These are phyloP conservation scores for Yamadazyma dushanensis DNA, from an alignment of 1,139 yeast genomes.

Conservation along the genomic window DNA sequence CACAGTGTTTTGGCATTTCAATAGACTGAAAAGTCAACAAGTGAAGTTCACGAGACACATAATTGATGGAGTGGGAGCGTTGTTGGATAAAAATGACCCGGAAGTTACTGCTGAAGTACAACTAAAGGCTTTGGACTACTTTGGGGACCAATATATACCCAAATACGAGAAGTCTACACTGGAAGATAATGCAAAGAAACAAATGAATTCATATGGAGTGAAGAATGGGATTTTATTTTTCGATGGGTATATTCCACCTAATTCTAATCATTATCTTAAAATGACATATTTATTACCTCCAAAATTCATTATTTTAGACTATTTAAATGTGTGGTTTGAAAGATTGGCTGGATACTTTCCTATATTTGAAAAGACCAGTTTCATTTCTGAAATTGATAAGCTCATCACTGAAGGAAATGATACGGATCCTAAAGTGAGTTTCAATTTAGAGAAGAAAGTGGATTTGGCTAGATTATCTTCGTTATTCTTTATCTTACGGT, in stretches of 20 bases:
- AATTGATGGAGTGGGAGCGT: slow-evolving; percentile 11
- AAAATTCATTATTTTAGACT: slow-evolving; percentile 11
- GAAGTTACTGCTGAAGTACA: slow-evolving; percentile 4
- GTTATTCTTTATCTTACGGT: slow-evolving; percentile 25
- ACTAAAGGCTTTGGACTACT: slow-evolving; percentile 11
- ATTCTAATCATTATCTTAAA: slow-evolving; percentile 1
- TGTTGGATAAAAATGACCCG: slow-evolving; percentile 9
- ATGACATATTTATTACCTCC: slow-evolving; percentile 14
- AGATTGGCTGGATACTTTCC: slow-evolving; percentile 48
- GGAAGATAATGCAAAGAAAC: slow-evolving; percentile 8
- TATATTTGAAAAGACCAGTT: slow-evolving; percentile 39
- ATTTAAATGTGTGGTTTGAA: slow-evolving; percentile 32
- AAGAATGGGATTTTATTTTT: slow-evolving; percentile 10
- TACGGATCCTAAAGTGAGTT: slow-evolving; percentile 14
- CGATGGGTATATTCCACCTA: slow-evolving; percentile 11
- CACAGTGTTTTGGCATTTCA: slow-evolving; percentile 14
- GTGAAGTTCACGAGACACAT: slow-evolving; percentile 7
- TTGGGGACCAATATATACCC: slow-evolving; percentile 15
- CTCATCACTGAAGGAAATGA: slow-evolving; percentile 12
- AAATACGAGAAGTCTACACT: slow-evolving; percentile 7
- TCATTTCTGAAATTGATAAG: slow-evolving; percentile 20
- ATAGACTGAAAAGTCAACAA: slow-evolving; percentile 9
- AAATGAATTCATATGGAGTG: slow-evolving; percentile 10
- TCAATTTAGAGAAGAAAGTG: slow-evolving; percentile 21
- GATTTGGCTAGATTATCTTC: slow-evolving; percentile 30